Evolutionary conservation across 2,329 filamentous ascomycete species (phyloP).

Genomic region (Xylariaceae sp.): DNA sequence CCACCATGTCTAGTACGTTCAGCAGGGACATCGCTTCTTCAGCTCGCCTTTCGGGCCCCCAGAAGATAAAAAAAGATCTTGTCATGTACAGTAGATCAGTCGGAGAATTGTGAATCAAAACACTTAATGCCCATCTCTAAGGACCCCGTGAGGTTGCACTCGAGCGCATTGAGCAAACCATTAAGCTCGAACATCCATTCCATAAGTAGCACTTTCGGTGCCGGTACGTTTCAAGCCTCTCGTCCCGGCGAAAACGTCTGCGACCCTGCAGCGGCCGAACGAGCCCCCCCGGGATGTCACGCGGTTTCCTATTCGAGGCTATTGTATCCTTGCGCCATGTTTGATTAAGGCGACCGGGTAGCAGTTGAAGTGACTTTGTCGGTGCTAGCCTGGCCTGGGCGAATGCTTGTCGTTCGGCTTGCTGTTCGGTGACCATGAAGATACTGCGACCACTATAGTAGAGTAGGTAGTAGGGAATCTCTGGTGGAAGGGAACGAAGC

Average conservation of each 20-base stretch:
- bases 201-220: constrained; percentile 29
- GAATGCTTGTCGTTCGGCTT: constrained; percentile 12
- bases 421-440: constrained; percentile 14
- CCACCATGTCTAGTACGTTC: constrained; percentile 22
- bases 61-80: constrained; percentile 8
- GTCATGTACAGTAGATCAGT: constrained; percentile 18
- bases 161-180: constrained; percentile 28
- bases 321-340: constrained; percentile 34
- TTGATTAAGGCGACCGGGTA: constrained; percentile 35
- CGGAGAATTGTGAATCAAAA: constrained; percentile 19
- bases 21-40: constrained; percentile 7
- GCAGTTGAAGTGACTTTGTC: no score
- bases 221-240: constrained; percentile 42
- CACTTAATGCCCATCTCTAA: constrained; percentile 13
- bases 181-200: constrained; percentile 24
- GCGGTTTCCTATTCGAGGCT: constrained; percentile 32
- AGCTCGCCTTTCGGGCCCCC: constrained; percentile 3
- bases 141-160: constrained; percentile 39
- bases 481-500: not conserved
- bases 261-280: constrained; percentile 24
- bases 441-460: constrained; percentile 5
- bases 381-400: constrained; percentile 8
- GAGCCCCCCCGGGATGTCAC: constrained; percentile 30
- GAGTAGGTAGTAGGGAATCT: constrained; percentile 13
- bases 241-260: constrained; percentile 26